These are phyloP conservation scores for Penicillium sp. DNA, from an alignment of 2,329 filamentous ascomycete genomes.

Conservation along the genomic window DNA sequence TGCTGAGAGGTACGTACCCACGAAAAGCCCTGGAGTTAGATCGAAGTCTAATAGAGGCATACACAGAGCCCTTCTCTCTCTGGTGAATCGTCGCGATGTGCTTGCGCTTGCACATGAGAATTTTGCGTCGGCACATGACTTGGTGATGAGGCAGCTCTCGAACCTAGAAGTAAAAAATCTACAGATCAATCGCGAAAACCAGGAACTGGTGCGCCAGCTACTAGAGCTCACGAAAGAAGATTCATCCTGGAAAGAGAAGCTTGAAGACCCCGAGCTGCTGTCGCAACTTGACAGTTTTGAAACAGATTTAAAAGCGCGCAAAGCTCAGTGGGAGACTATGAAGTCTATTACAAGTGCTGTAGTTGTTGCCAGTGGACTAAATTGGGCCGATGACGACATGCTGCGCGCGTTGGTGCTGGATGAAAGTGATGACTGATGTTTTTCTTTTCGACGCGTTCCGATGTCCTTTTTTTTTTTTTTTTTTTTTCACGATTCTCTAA, in stretches of 20 bases:
- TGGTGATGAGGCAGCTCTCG: constrained; percentile 55
- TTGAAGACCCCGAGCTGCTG: constrained; percentile 54
- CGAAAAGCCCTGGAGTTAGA: constrained; percentile 2
- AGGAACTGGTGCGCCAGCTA: constrained; percentile 61
- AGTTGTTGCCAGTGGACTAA: constrained; percentile 76
- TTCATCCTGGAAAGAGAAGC: constrained; percentile 52
- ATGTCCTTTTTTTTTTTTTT: background rate
- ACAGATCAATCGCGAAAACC: constrained; percentile 59
- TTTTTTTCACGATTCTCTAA: background rate
- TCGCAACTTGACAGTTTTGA: constrained; percentile 61
- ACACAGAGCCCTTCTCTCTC: constrained; percentile 64
- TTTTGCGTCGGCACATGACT: constrained; percentile 55
- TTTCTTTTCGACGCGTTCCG: constrained; percentile 2
- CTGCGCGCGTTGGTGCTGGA: constrained; percentile 71
- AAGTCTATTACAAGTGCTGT: constrained; percentile 77
- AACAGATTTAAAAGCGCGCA: constrained; percentile 59
- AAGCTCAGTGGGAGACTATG: constrained; percentile 69
- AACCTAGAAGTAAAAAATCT: constrained; percentile 60
- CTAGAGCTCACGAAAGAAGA: constrained; percentile 62
- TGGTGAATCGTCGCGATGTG: constrained; percentile 66
- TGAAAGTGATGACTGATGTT: constrained; percentile 54
- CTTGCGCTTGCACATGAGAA: constrained; percentile 64
- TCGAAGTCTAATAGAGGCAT: constrained; percentile 13
- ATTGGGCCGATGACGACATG: constrained; percentile 71
- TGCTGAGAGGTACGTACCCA: constrained; percentile 62